phyloP scores from a whole-genome alignment of 257 asterid species.

The Phtheirospermum japonicum region DNA sequence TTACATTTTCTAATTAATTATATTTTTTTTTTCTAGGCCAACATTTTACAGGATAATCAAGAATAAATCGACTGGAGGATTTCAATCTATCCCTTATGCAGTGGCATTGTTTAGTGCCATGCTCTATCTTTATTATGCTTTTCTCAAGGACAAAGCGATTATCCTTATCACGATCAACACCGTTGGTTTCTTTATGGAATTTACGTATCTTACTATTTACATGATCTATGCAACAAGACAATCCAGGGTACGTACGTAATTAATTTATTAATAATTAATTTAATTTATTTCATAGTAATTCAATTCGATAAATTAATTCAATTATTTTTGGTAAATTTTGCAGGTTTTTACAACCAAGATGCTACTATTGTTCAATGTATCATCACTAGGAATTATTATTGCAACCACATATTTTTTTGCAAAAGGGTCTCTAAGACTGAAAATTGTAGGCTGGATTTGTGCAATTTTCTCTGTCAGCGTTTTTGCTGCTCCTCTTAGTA shows the following conservation, averaged over 20 bases:
- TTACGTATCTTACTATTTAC: conserved; percentile 44
- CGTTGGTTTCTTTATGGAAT: conserved; percentile 42
- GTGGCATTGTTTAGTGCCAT: conserved; percentile 78
- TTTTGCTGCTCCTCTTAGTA: conserved; percentile 76
- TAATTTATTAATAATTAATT: no score
- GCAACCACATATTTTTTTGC: conserved; percentile 31
- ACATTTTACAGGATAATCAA: conserved; percentile 57
- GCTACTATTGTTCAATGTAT: conserved; percentile 44
- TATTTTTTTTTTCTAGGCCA: conserved; percentile 38
- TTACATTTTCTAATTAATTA: neutral
- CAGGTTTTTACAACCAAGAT: conserved; percentile 54
- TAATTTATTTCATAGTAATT: no score
- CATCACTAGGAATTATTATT: conserved; percentile 35
- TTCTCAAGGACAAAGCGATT: conserved; percentile 42
- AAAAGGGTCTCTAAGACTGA: conserved; percentile 28
- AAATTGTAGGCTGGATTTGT: conserved; percentile 75
- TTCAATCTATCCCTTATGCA: conserved; percentile 70
- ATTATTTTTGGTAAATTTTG: no score
- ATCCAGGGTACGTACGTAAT: conserved; percentile 42
- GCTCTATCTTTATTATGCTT: conserved; percentile 71
- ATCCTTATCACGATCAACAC: conserved; percentile 58
- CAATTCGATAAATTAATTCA: no score
- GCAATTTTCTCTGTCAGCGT: conserved; percentile 67
- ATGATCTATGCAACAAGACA: conserved; percentile 56
- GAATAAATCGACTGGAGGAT: conserved; percentile 75